Base-by-base conservation (phyloP, 2,329 filamentous ascomycete species). In the Passalora sequoiae region DNA sequence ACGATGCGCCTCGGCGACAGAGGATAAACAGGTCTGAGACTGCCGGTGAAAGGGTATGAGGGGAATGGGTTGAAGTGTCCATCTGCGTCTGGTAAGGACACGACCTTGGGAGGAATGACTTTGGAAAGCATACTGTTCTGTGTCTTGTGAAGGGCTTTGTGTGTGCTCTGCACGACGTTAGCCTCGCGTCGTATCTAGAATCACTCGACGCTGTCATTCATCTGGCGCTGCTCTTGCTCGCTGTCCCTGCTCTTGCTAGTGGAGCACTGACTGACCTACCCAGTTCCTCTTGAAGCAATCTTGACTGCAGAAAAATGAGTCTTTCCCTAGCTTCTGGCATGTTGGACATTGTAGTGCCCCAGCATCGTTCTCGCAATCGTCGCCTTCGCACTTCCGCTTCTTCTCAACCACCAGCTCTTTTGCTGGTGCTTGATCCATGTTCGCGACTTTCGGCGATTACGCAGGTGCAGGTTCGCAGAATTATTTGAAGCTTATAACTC, bases 211-310 rank as follows among this genome's bases (percentile, higher is more conserved):
- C 7, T 32, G 38, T 16, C 9, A n/a, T 4, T 19, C 25, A 30
- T 31, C 17, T 32, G 15, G n/a, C 7, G 25, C 12, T 30, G n/a
- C n/a, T 36, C 13, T 20, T 9, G 32, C 10, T 27, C 24, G 6
- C 6, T 27, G 24, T 12, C 24, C 13, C 36, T 27, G 19, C 57
- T 32, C 47, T 63, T 31, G 35, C 25, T 21, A 30, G 35, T 20
- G 36, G 16, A 41, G 28, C 48, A 60, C 55, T 59, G 48, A 63
- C 63, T 55, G 48, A 63, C 63, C 55, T 81, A 97, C 92, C 92
- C 92, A 98, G 74, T 89, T 98, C 68, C 82, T 84, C 76, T 96
- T 97, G 72, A 98, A 98, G 74, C 92, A 98, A 59, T 97, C 92
- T 68, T 98, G 92, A 20, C 89, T 89, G 73, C 92, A 98, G 72